phyloP scores from a whole-genome alignment of 148 eudicot genomes.

The Talinum fruticosum region DNA sequence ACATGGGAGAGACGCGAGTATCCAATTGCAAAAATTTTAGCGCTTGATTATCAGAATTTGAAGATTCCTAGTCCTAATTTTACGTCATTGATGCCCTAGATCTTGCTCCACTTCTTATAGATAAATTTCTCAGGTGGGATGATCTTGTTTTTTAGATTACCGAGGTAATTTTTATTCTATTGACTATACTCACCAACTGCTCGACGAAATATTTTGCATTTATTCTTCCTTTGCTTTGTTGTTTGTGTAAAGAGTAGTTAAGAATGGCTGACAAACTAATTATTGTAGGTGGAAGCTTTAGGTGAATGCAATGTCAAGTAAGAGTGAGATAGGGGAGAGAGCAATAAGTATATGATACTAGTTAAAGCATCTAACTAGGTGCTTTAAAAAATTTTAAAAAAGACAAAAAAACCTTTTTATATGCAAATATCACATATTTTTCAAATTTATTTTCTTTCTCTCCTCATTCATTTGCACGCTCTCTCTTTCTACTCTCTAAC shows the following conservation, averaged over 20 bases:
- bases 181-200: constrained; percentile 19
- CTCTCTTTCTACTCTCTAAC: too few species aligned
- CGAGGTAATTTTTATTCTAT: constrained; percentile 44
- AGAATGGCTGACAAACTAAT: too few species aligned
- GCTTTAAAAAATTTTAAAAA: too few species aligned
- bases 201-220: constrained; percentile 30
- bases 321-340: too few species aligned
- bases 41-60: constrained; percentile 23
- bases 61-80: constrained; percentile 43
- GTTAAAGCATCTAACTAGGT: too few species aligned
- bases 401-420: too few species aligned
- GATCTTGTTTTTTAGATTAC: constrained; percentile 87
- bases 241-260: neutral
- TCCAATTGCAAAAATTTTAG: constrained; percentile 12
- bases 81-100: constrained; percentile 78
- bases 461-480: too few species aligned
- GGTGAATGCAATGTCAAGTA: too few species aligned
- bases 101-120: constrained; percentile 89
- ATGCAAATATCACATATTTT: too few species aligned
- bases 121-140: constrained; percentile 66
- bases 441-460: too few species aligned
- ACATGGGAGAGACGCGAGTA: constrained; percentile 22
- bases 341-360: too few species aligned
- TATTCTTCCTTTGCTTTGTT: neutral
- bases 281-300: too few species aligned